These are phyloP conservation scores for Magnusiomyces suaveolens DNA, from an alignment of 1,139 yeast genomes.

Conservation along the genomic window DNA sequence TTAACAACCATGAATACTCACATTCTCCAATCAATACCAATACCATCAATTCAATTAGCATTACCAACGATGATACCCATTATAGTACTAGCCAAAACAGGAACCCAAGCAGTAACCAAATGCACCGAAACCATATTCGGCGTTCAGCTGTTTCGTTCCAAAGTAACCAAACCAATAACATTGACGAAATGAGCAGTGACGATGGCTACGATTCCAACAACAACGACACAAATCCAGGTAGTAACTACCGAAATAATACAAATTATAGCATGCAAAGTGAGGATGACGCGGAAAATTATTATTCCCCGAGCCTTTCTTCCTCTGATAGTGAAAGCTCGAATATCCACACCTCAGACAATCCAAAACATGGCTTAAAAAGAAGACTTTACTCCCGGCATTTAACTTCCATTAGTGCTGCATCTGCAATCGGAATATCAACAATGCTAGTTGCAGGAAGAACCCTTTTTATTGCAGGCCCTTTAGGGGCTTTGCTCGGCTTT, in stretches of 20 bases:
- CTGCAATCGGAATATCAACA: conserved; percentile 76
- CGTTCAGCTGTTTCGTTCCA: background rate
- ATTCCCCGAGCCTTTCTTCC: conserved; percentile 7
- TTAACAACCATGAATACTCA: background rate
- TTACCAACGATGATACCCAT: background rate
- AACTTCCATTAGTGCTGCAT: conserved; percentile 76
- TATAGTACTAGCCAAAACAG: background rate
- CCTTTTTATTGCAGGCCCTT: conserved; percentile 68
- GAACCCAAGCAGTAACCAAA: background rate
- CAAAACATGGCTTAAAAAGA: conserved; percentile 32
- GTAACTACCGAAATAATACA: background rate
- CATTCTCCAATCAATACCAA: background rate
- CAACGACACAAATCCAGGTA: background rate
- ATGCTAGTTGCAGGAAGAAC: conserved; percentile 72
- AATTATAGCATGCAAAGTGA: conserved; percentile 1
- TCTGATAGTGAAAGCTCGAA: conserved; percentile 7
- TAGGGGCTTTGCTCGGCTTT: conserved; percentile 69
- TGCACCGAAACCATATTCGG: conserved; percentile 3
- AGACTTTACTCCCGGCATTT: conserved; percentile 59
- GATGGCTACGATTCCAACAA: background rate
- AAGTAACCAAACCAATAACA: conserved; percentile 10
- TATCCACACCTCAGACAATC: conserved; percentile 7
- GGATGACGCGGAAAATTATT: background rate
- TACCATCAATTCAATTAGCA: background rate
- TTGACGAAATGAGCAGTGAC: conserved; percentile 13